Percentiles rank a stretch among this genome's conserved stretches.
Evolutionary conservation across 1,284 basidiomycete genomes (phyloP).

Genomic region (Rhodotorula glutinis): DNA sequence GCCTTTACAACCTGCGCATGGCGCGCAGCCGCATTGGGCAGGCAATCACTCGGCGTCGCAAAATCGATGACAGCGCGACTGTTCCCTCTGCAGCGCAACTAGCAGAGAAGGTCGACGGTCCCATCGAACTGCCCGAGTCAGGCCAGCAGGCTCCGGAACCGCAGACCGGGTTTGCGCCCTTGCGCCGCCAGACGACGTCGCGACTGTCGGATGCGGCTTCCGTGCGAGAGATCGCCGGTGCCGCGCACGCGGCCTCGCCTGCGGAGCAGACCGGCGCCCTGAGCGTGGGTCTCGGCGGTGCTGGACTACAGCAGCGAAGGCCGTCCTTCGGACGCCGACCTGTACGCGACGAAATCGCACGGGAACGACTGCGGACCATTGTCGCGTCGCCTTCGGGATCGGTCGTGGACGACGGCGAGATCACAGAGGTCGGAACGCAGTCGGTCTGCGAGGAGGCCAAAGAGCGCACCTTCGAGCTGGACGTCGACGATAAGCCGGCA

Average conservation of each 20-base stretch:
- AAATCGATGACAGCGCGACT: neutral
- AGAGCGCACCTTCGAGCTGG: too few relatives aligned
- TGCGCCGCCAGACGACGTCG: constrained; percentile 12
- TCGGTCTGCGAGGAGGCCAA: neutral
- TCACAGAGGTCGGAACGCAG: constrained; percentile 17
- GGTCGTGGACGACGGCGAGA: constrained; percentile 10
- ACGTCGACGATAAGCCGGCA: neutral
- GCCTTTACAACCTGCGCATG: neutral
- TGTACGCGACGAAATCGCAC: neutral
- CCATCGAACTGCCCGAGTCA: neutral
- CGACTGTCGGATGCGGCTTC: constrained; percentile 12
- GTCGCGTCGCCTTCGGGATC: constrained; percentile 14
- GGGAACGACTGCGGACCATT: constrained; percentile 16
- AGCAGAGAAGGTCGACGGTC: neutral
- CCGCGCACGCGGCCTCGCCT: constrained; percentile 9
- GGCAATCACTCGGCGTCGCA: neutral
- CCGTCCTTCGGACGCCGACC: constrained; percentile 7
- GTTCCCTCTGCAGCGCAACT: neutral
- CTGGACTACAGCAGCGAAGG: neutral
- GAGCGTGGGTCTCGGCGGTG: neutral
- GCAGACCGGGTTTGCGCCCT: neutral
- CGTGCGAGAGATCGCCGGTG: constrained; percentile 12
- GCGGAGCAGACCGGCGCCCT: neutral
- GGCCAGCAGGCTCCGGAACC: neutral
- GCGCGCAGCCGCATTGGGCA: neutral